phyloP scores from a whole-genome alignment of 2,329 filamentous ascomycete species.

The Trichophyton benhamiae region DNA sequence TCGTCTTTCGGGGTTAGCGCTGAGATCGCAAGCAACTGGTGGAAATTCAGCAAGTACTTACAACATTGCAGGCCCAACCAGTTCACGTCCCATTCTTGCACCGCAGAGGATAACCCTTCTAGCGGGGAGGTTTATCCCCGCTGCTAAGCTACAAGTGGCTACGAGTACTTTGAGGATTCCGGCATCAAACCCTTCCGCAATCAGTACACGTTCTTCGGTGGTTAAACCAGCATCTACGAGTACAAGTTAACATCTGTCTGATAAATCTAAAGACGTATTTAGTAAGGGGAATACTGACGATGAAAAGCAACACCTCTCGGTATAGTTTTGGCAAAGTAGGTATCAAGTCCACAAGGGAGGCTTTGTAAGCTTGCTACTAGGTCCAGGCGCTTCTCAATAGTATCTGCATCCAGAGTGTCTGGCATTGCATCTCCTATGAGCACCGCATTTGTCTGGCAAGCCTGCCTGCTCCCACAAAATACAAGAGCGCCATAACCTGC shows the following conservation, averaged over 20 bases:
- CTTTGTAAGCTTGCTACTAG: conserved; percentile 55
- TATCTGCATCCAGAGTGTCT: conserved; percentile 32
- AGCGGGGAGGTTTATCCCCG: conserved; percentile 64
- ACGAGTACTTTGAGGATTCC: conserved; percentile 58
- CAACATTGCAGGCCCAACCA: conserved; percentile 68
- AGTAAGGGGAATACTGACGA: conserved; percentile 38
- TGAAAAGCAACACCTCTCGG: conserved; percentile 61
- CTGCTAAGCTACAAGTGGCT: conserved; percentile 68
- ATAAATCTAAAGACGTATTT: neutral
- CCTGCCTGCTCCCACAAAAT: conserved; percentile 57
- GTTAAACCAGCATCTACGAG: conserved; percentile 43
- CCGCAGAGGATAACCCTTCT: conserved; percentile 63
- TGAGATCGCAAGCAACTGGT: neutral
- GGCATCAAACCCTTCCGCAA: conserved; percentile 57
- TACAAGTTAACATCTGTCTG: conserved; percentile 19
- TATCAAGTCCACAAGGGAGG: conserved; percentile 54
- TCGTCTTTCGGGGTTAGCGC: conserved; percentile 34
- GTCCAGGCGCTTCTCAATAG: conserved; percentile 50
- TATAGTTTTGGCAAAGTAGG: conserved; percentile 51
- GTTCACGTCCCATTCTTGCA: conserved; percentile 61
- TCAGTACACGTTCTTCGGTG: conserved; percentile 59
- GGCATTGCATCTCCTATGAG: conserved; percentile 58
- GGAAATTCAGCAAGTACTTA: conserved; percentile 20
- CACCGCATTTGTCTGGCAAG: conserved; percentile 56
- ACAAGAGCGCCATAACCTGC: conserved; percentile 59